phyloP scores from a whole-genome alignment of 2,329 filamentous ascomycete genomes.

The Thermomyces lanuginosus region DNA sequence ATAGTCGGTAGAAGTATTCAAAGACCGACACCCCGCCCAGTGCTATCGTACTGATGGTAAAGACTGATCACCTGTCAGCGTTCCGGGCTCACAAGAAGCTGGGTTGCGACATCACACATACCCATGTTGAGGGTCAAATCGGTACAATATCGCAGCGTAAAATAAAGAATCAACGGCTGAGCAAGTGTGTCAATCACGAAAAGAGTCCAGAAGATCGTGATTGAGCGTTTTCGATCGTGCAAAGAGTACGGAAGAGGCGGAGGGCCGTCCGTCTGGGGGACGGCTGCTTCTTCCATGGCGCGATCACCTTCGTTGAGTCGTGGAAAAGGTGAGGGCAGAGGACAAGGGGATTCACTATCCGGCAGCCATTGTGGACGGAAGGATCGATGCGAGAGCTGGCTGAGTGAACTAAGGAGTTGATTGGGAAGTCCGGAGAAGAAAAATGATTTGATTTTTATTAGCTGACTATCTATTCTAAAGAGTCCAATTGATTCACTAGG shows the following conservation, averaged over 20 bases:
- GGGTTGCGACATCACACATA: conserved; percentile 11
- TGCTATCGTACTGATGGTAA: conserved; percentile 26
- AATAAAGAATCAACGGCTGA: conserved; percentile 45
- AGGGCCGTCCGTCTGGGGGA: conserved; percentile 13
- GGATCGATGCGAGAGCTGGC: no score
- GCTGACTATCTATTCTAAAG: no score
- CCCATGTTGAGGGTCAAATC: conserved; percentile 29
- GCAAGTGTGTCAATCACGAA: conserved; percentile 43
- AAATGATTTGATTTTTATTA: no score
- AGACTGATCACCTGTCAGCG: conserved; percentile 15
- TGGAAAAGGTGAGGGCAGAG: neutral
- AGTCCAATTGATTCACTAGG: no score
- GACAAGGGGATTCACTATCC: neutral
- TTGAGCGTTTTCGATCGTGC: conserved; percentile 37
- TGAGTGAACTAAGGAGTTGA: no score
- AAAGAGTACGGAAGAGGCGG: conserved; percentile 42
- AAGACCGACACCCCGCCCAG: conserved; percentile 28
- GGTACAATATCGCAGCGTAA: conserved; percentile 43
- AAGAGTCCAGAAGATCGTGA: conserved; percentile 43
- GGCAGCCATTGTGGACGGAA: no score
- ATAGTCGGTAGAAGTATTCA: conserved; percentile 28
- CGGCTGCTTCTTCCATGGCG: conserved; percentile 17
- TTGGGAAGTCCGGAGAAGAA: no score
- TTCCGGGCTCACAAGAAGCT: neutral
- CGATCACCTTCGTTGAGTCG: neutral